A percentile compares a stretch with the other conserved stretches of the same genome.
These are phyloP conservation scores for Microbotryum violaceum DNA, from an alignment of 1,284 basidiomycete species.

Conservation along the genomic window DNA sequence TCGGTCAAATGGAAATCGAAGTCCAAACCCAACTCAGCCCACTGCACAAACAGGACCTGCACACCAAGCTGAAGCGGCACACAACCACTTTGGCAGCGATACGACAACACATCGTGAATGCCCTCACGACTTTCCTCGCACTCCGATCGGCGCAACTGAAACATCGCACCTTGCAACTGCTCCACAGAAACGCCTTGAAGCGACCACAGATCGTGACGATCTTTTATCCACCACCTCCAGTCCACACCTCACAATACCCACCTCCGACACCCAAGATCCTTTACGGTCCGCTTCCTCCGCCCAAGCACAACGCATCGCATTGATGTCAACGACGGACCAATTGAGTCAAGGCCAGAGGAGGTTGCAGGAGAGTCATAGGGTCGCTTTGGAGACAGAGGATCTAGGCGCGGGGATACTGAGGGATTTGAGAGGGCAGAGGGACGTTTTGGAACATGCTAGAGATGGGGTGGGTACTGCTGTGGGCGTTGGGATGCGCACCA, in stretches of 20 bases:
- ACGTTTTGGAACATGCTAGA: slow-evolving; percentile 89
- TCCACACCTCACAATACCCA: slow-evolving; percentile 46
- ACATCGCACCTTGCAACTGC: too few relatives aligned
- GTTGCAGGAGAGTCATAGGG: slow-evolving; percentile 79
- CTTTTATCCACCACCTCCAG: slow-evolving; percentile 38
- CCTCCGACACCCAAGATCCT: slow-evolving; percentile 52
- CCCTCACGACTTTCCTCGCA: neutral
- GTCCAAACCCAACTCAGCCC: slow-evolving; percentile 79
- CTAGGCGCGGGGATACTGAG: slow-evolving; percentile 87
- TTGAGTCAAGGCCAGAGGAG: slow-evolving; percentile 50
- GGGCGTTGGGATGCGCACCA: too few relatives aligned
- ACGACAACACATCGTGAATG: slow-evolving; percentile 61
- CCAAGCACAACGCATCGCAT: slow-evolving; percentile 60
- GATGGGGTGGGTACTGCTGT: slow-evolving; percentile 58
- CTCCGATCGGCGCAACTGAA: too few relatives aligned
- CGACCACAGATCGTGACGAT: slow-evolving; percentile 44
- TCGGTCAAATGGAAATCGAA: slow-evolving; percentile 99
- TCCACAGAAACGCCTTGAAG: slow-evolving; percentile 43
- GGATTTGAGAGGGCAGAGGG: slow-evolving; percentile 78
- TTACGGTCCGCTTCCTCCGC: slow-evolving; percentile 15
- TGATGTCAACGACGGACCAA: slow-evolving; percentile 50
- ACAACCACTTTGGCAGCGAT: slow-evolving; percentile 64
- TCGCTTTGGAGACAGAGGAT: slow-evolving; percentile 93
- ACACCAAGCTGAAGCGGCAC: slow-evolving; percentile 60
- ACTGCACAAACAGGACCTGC: slow-evolving; percentile 59